Base-by-base conservation (phyloP, 169 alveolate genomes). In the Cryptosporidium sp. region DNA sequence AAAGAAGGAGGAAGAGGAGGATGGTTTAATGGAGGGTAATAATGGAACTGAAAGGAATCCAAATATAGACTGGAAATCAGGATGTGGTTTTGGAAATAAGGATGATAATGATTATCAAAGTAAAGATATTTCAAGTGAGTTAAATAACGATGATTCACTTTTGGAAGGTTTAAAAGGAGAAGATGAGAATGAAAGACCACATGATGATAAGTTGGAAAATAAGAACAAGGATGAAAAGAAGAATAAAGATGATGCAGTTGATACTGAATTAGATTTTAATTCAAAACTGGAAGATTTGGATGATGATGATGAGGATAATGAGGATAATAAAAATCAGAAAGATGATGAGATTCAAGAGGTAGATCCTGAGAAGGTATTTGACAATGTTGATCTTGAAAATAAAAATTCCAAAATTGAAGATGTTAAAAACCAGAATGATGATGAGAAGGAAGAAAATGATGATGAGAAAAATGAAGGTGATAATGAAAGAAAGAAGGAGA, bases 111-210 rank as follows among this genome's bases (percentile, higher is more conserved):
- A 96, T 84, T 91, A 95, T 80, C 94, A 94, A n/a, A 86, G 96
- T 29, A 93, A 95, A 71, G 94, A 95, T 84, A 95, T 96, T 0
- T 95, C 95, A 91, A 94, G 92, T 67, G 98, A 95, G 85, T 95
- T 95, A 84, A 94, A 96, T 91, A 84, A 94, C 68, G 94, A 94
- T 59, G 97, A 97, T 35, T 84, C 92, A 70, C 87, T 94, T 86
- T 92, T 91, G 71, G 96, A 93, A 65, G 92, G 92, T 62, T 70
- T 92, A 59, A 69, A 85, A 23, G 68, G 85, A 12, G 94, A 94
- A 43, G 85, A 94, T 29, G 91, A 96, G 52, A 70, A 93, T 33
- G 84, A 93, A 12, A 86, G 94, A 52, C 37, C 94, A 31, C 71
- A 94, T 9, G 91, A 93, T 16, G 52, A 41, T 41, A 33, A 33